Evolutionary conservation across 116 monocot species (phyloP).

Genomic region (Iris pallida): DNA sequence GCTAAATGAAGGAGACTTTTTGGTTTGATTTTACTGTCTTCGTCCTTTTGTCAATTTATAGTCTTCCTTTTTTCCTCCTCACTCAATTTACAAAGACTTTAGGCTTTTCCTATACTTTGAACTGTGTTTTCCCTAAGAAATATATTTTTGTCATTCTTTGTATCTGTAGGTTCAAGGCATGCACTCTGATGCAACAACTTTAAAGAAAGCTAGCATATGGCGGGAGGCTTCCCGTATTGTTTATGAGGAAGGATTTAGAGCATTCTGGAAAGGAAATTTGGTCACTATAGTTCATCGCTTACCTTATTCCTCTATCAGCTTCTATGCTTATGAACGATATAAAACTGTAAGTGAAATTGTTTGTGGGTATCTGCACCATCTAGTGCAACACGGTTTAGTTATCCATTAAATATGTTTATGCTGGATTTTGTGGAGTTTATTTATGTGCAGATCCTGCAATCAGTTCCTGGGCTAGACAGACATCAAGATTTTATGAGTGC

Average conservation of each 20-base stretch:
- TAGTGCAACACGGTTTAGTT: not conserved
- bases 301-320: slow-evolving; percentile 95
- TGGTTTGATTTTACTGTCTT: no score
- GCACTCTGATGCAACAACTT: slow-evolving; percentile 64
- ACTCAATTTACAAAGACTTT: no score
- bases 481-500: slow-evolving; percentile 36
- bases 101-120: no score
- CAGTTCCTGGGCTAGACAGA: slow-evolving; percentile 54
- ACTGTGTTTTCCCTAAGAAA: no score
- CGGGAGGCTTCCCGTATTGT: slow-evolving; percentile 77
- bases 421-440: no score
- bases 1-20: no score
- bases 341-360: slow-evolving; percentile 44
- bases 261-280: slow-evolving; percentile 95
- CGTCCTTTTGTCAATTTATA: no score
- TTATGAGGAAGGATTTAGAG: slow-evolving; percentile 79
- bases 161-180: slow-evolving; percentile 78
- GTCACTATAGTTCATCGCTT: slow-evolving; percentile 88
- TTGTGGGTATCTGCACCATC: not conserved
- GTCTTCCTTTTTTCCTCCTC: no score
- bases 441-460: slow-evolving; percentile 54
- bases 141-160: not conserved
- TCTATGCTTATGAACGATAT: slow-evolving; percentile 87
- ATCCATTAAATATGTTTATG: no score
- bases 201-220: slow-evolving; percentile 68